Conservation (phyloP, 192 early-diverging fungal genomes). For the Obelidium mucronatum region DNA sequence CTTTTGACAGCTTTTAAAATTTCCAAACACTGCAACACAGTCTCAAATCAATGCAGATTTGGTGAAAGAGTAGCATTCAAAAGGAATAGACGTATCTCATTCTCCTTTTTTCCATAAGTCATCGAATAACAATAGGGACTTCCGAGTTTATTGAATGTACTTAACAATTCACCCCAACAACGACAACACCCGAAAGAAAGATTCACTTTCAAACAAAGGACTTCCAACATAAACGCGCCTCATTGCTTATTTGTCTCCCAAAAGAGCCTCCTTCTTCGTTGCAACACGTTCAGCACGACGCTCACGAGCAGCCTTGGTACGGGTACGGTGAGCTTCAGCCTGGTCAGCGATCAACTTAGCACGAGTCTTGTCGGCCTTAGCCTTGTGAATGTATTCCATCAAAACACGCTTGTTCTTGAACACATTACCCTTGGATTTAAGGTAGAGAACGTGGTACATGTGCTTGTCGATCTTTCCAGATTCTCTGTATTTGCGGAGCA, state of each 20-base stretch:
- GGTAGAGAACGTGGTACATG: conserved; percentile 97
- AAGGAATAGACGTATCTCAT: no score
- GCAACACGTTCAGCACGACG: conserved; percentile 85
- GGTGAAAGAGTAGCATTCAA: no score
- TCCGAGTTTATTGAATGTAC: no score
- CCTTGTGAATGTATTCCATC: conserved; percentile 99
- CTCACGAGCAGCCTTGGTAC: conserved; percentile 94
- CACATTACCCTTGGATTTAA: conserved; percentile 99
- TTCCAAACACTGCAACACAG: not conserved
- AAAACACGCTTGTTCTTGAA: conserved; percentile 99
- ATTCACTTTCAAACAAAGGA: not conserved
- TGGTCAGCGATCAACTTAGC: conserved; percentile 92
- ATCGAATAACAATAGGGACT: no score
- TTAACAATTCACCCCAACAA: no score
- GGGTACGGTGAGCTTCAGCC: conserved; percentile 96
- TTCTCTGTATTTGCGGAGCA: conserved; percentile 98
- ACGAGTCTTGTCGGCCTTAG: conserved; percentile 97
- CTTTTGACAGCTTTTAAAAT: not conserved
- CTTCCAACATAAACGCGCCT: not conserved
- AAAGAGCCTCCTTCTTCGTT: conserved; percentile 88
- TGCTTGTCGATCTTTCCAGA: conserved; percentile 97
- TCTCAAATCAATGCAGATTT: not conserved
- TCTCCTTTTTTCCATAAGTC: no score
- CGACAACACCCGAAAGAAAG: not conserved
- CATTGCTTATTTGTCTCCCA: conserved; percentile 27